Evolutionary conservation across 768 basidiomycete species (phyloP).

Genomic region (Rubroboletus satanas): DNA sequence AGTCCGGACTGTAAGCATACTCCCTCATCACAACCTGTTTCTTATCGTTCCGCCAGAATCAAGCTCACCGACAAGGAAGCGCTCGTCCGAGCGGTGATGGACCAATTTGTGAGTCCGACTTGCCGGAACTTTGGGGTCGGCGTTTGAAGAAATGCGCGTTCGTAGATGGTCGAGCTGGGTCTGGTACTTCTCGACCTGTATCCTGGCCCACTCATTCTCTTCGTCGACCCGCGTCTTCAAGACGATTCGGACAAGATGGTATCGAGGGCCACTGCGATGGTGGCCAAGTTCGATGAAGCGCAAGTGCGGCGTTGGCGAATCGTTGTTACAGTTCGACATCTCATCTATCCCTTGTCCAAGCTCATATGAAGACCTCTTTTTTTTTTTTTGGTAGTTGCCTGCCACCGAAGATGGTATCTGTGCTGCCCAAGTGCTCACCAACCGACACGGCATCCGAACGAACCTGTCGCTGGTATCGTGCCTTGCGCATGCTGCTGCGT

Average conservation of each 20-base stretch:
- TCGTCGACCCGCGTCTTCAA: constrained; percentile 48
- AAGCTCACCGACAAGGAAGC: constrained; percentile 9
- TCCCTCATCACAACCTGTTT: background rate
- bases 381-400: constrained; percentile 42
- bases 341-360: background rate
- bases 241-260: constrained; percentile 38
- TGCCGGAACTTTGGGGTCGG: background rate
- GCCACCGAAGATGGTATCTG: constrained; percentile 52
- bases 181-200: constrained; percentile 41
- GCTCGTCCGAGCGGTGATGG: constrained; percentile 20
- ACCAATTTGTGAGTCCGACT: constrained; percentile 31
- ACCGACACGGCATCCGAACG: constrained; percentile 40
- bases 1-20: constrained; percentile 18
- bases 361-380: background rate
- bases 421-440: constrained; percentile 42
- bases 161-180: constrained; percentile 51
- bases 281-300: constrained; percentile 38
- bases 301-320: constrained; percentile 39
- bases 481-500: constrained; percentile 53
- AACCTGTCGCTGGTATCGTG: constrained; percentile 52
- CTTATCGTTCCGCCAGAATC: constrained; percentile 8
- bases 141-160: background rate
- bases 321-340: constrained; percentile 43
- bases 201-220: constrained; percentile 46
- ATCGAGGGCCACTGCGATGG: constrained; percentile 38